A percentile compares a stretch with the other conserved stretches of the same genome.
Conservation (phyloP, 306 rosid genomes). For the Pyrus bretschneideri region DNA sequence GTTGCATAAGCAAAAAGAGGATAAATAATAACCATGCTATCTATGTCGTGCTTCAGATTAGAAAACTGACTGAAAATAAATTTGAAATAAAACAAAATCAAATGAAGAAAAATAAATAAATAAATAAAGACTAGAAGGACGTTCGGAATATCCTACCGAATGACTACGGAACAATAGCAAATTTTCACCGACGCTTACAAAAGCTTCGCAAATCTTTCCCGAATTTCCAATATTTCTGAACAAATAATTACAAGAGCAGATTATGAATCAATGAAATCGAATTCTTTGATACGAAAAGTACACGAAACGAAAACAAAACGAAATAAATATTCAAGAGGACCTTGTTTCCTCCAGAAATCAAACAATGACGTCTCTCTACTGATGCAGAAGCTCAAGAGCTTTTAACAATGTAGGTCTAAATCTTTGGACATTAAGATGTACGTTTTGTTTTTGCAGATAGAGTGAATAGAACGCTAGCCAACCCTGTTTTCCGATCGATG, state of each 20-base stretch:
- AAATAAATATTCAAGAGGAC: neutral
- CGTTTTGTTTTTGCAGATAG: slow-evolving; percentile 68
- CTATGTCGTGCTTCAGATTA: too few relatives aligned
- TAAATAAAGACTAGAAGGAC: too few relatives aligned
- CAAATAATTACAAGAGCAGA: neutral
- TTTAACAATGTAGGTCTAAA: slow-evolving; percentile 58
- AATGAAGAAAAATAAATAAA: too few relatives aligned
- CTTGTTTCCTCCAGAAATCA: neutral
- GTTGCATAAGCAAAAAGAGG: too few relatives aligned
- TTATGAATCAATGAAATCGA: neutral
- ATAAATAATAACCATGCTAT: too few relatives aligned
- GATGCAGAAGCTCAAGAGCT: slow-evolving; percentile 71
- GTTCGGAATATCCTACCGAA: too few relatives aligned
- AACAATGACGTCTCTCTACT: slow-evolving; percentile 13
- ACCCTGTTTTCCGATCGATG: slow-evolving; percentile 36
- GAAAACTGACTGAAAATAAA: too few relatives aligned
- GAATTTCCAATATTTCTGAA: too few relatives aligned
- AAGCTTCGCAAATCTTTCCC: too few relatives aligned
- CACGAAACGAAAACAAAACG: neutral
- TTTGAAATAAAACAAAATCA: too few relatives aligned
- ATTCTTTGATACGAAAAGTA: neutral
- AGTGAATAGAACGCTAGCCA: slow-evolving; percentile 50
- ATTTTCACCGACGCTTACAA: too few relatives aligned
- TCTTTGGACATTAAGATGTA: slow-evolving; percentile 53
- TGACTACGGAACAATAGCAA: too few relatives aligned